Percentiles rank a stretch among this genome's conserved stretches.
Conservation (phyloP, 768 basidiomycete species). For the Pulveroboletus sp. region DNA sequence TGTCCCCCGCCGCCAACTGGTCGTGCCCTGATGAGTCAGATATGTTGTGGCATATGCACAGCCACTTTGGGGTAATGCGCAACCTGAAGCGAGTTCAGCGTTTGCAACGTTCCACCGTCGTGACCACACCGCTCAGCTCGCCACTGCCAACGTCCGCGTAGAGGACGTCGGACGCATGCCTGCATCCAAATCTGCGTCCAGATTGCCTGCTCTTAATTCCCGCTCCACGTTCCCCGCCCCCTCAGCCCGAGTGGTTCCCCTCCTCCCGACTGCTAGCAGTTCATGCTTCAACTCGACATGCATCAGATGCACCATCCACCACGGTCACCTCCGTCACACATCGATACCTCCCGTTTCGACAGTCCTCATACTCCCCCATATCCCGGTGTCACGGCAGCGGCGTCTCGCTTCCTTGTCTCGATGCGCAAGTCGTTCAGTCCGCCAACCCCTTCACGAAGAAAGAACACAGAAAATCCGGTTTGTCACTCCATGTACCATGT, state of each 20-base stretch:
- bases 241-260: not conserved
- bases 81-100: too few species aligned
- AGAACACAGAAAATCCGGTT: conserved; percentile 15
- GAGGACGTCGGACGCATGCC: conserved; percentile 9
- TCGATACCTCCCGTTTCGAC: conserved; percentile 1
- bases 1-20: too few species aligned
- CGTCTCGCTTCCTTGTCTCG: conserved; percentile 29
- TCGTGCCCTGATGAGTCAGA: not conserved
- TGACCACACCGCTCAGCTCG: not conserved
- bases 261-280: not conserved
- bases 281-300: not conserved
- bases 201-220: not conserved
- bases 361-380: not conserved
- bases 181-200: not conserved
- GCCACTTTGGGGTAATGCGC: conserved; percentile 1
- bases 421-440: conserved; percentile 28
- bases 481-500: conserved; percentile 3
- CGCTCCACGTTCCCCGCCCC: conserved; percentile 1
- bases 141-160: not conserved
- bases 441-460: conserved; percentile 18
- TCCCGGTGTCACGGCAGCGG: conserved; percentile 15
- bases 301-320: conserved; percentile 17
- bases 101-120: not conserved
- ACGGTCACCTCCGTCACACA: conserved; percentile 11
- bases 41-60: conserved; percentile 1